Evolutionary conservation across 108 stramenopile species (phyloP).

Genomic region (Hondaea fermentalgiana): DNA sequence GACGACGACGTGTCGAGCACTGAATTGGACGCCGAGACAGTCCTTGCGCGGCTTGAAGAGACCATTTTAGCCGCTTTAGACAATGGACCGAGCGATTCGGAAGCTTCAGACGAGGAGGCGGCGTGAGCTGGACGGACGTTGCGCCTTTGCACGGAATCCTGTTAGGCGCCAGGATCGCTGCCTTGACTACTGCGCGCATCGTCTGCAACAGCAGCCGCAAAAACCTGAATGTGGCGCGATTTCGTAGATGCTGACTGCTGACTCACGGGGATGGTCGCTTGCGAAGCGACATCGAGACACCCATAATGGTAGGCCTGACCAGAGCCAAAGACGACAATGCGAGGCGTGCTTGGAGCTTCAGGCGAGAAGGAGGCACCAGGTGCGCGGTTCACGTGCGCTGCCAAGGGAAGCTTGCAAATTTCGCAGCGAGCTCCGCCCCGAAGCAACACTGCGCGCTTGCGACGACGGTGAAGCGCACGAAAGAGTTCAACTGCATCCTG

Average conservation of each 20-base stretch:
- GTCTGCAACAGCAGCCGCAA: background rate
- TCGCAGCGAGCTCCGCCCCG: background rate
- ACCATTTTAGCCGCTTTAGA: too few relatives aligned
- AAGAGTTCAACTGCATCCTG: background rate
- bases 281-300: background rate
- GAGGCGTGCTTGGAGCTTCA: background rate
- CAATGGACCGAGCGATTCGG: too few relatives aligned
- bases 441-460: background rate
- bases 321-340: background rate
- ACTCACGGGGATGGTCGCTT: background rate
- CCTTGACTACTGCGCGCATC: too few relatives aligned
- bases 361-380: too few relatives aligned
- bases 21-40: too few relatives aligned
- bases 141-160: too few relatives aligned
- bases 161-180: too few relatives aligned
- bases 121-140: too few relatives aligned
- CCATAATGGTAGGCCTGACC: background rate
- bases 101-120: too few relatives aligned
- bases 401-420: background rate
- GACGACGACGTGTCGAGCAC: too few relatives aligned
- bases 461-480: background rate
- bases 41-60: too few relatives aligned
- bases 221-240: background rate
- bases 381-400: background rate
- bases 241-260: background rate